Evolutionary conservation across 2,329 filamentous ascomycete genomes (phyloP).

Genomic region (Rhynchosporium secalis): DNA sequence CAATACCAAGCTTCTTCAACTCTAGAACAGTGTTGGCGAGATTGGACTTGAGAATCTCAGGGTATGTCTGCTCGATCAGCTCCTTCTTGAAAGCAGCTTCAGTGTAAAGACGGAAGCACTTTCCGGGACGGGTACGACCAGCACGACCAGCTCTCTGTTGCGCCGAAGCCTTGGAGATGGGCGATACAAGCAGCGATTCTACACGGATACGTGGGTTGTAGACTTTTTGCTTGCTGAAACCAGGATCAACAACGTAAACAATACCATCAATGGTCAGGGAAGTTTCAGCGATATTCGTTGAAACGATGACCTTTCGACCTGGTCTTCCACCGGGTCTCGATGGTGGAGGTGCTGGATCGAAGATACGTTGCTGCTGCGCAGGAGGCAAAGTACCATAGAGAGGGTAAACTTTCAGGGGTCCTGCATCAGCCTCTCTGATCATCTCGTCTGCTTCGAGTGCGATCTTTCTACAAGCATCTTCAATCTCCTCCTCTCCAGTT

Average conservation of each 20-base stretch:
- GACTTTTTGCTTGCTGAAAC: conserved; percentile 99
- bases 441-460: conserved; percentile 88
- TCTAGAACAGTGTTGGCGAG: conserved; percentile 93
- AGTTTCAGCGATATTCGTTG: conserved; percentile 98
- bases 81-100: conserved; percentile 97
- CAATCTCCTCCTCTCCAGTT: conserved; percentile 97
- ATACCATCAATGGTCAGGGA: conserved; percentile 98
- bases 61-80: conserved; percentile 94
- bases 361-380: conserved; percentile 91
- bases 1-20: conserved; percentile 93
- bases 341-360: conserved; percentile 80
- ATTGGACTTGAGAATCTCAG: conserved; percentile 93
- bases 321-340: conserved; percentile 74
- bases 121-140: conserved; percentile 95
- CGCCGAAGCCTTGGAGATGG: conserved; percentile 96
- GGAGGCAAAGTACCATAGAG: conserved; percentile 93
- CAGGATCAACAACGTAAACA: conserved; percentile 98
- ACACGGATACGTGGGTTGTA: conserved; percentile 97
- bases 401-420: conserved; percentile 86
- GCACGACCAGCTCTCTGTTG: conserved; percentile 98
- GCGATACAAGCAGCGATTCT: conserved; percentile 94
- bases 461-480: conserved; percentile 93
- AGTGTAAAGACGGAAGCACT: conserved; percentile 96
- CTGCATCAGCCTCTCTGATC: conserved; percentile 85
- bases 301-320: conserved; percentile 90